These are phyloP conservation scores for Calocybe cyanea DNA, from an alignment of 768 basidiomycete genomes.

Conservation along the genomic window DNA sequence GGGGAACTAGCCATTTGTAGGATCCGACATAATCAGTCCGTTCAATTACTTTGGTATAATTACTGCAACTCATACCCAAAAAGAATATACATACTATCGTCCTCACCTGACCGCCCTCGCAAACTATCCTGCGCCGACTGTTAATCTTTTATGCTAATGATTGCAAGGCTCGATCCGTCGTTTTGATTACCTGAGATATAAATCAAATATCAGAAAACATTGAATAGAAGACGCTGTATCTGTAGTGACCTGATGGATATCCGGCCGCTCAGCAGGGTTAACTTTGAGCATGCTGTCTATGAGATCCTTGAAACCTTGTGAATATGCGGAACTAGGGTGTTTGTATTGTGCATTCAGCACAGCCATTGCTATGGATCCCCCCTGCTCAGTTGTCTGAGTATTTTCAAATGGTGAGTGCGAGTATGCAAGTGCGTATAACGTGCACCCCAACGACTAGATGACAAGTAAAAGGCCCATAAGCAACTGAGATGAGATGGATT, in stretches of 20 bases:
- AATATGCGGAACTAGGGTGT: conserved; percentile 84
- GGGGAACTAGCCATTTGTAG: no score
- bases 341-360: conserved; percentile 91
- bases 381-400: conserved; percentile 86
- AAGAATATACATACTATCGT: conserved; percentile 5
- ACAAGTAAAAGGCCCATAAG: conserved; percentile 2
- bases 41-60: conserved; percentile 8
- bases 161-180: conserved; percentile 61
- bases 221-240: not conserved
- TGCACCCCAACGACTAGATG: conserved; percentile 87
- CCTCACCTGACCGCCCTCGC: not conserved
- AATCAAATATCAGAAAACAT: not conserved
- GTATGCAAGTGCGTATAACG: conserved; percentile 91
- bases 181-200: conserved; percentile 52
- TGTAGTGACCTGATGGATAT: conserved; percentile 74
- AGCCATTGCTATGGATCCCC: conserved; percentile 97
- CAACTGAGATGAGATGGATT: not conserved
- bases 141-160: conserved; percentile 41
- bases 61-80: not conserved
- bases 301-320: conserved; percentile 74
- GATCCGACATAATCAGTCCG: not conserved
- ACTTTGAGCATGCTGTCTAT: conserved; percentile 84
- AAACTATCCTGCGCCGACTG: not conserved
- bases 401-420: conserved; percentile 97
- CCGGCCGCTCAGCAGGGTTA: conserved; percentile 78